phyloP scores from a whole-genome alignment of 2,329 filamentous ascomycete species.

The Nemania abortiva region DNA sequence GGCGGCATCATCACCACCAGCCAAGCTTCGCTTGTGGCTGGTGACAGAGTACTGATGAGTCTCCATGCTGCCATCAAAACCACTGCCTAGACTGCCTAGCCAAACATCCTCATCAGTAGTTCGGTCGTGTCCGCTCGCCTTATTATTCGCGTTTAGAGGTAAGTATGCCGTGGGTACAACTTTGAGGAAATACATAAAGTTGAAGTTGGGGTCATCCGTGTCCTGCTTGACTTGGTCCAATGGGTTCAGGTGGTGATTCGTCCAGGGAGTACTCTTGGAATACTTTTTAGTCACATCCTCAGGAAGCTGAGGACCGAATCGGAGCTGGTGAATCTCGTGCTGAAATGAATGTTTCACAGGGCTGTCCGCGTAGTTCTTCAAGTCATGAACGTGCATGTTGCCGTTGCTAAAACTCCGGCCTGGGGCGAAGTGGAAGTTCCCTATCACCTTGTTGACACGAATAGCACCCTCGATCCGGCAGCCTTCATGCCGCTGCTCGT shows the following conservation, averaged over 20 bases:
- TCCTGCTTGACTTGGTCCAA: constrained; percentile 83
- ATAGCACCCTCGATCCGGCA: constrained; percentile 93
- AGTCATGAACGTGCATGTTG: constrained; percentile 97
- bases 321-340: constrained; percentile 87
- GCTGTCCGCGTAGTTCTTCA: constrained; percentile 92
- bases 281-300: constrained; percentile 73
- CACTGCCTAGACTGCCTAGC: constrained; percentile 76
- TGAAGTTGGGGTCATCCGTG: constrained; percentile 85
- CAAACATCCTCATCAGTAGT: constrained; percentile 66
- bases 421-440: constrained; percentile 98
- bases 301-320: constrained; percentile 92
- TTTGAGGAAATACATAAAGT: constrained; percentile 99
- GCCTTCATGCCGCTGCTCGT: constrained; percentile 89
- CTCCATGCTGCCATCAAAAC: constrained; percentile 84
- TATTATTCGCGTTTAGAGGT: constrained; percentile 84
- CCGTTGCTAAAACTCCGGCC: constrained; percentile 96
- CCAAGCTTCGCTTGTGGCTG: constrained; percentile 89
- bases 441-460: constrained; percentile 97
- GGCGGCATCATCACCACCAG: constrained; percentile 83
- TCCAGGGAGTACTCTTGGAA: constrained; percentile 73
- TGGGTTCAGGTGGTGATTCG: constrained; percentile 91
- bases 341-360: constrained; percentile 86
- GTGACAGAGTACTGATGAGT: constrained; percentile 99
- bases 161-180: constrained; percentile 97
- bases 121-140: constrained; percentile 52